Conservation (phyloP, 768 basidiomycete species). For the Scleroderma citrinum region DNA sequence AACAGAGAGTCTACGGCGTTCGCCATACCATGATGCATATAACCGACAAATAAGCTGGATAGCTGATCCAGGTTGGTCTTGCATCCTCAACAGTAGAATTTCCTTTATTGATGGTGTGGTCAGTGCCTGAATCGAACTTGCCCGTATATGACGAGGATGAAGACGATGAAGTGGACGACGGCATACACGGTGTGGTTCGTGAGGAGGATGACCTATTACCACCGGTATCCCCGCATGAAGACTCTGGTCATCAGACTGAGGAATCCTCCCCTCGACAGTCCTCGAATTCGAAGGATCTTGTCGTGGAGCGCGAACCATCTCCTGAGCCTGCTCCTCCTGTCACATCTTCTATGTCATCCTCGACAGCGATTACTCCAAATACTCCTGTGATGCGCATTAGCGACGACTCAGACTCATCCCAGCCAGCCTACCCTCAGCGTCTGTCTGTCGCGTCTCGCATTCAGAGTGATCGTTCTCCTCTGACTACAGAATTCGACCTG, state of each 20-base stretch:
- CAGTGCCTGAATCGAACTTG: constrained; percentile 60
- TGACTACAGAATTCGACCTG: constrained; percentile 42
- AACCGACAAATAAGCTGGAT: constrained; percentile 72
- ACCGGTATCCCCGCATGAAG: constrained; percentile 43
- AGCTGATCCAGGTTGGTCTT: constrained; percentile 57
- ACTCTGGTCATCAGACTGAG: constrained; percentile 41
- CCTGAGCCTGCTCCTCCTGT: constrained; percentile 42
- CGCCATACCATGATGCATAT: constrained; percentile 43
- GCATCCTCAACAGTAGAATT: constrained; percentile 6
- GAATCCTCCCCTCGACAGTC: constrained; percentile 53
- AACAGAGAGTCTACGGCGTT: constrained; percentile 48
- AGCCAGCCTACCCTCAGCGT: constrained; percentile 48
- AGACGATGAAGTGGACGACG: constrained; percentile 32
- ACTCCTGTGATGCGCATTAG: constrained; percentile 35
- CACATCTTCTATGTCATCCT: constrained; percentile 45
- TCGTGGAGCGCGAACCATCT: constrained; percentile 60
- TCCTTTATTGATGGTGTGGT: constrained; percentile 5
- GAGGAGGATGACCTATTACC: constrained; percentile 49
- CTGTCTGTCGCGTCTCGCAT: constrained; percentile 59
- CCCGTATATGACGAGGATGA: constrained; percentile 51
- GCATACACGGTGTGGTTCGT: constrained; percentile 30
- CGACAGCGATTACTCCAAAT: constrained; percentile 40
- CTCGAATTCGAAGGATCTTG: constrained; percentile 52
- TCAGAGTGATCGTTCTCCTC: constrained; percentile 55
- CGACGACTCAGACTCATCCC: constrained; percentile 48